Evolutionary conservation across 345 rosid species (phyloP).

Genomic region (Eucalyptus sp.): DNA sequence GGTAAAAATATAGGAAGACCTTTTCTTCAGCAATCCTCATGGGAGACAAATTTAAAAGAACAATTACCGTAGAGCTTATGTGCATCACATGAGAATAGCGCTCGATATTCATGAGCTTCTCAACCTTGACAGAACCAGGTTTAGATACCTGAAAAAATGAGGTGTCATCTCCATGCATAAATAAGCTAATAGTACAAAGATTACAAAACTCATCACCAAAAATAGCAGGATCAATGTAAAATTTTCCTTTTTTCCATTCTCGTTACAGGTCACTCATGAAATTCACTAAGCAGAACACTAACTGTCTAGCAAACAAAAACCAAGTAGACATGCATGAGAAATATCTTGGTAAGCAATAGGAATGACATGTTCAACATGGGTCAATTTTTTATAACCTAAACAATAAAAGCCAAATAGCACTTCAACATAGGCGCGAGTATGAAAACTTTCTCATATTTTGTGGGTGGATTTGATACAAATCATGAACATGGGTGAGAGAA

Average conservation of each 20-base stretch:
- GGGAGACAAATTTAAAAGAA: neutral
- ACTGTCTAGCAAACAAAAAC: neutral
- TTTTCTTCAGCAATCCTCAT: neutral
- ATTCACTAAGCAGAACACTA: neutral
- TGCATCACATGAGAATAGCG: constrained; percentile 96
- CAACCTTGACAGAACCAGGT: constrained; percentile 83
- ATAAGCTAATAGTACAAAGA: neutral
- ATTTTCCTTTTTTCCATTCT: neutral
- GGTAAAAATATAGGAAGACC: neutral
- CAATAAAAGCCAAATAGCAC: neutral
- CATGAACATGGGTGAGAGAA: neutral
- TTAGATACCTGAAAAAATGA: neutral
- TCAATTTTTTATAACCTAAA: neutral
- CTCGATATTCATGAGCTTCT: constrained; percentile 86
- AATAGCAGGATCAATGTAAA: neutral
- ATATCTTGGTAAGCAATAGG: neutral
- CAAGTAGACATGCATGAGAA: neutral
- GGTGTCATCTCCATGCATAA: constrained; percentile 41
- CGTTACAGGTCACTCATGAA: neutral
- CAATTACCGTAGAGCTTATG: constrained; percentile 81
- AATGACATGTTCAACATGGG: neutral
- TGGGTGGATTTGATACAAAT: neutral
- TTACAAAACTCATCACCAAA: neutral
- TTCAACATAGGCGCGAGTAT: neutral
- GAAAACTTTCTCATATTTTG: neutral